phyloP scores from a whole-genome alignment of 1,284 basidiomycete genomes.

The Salmacisia buchloeana region DNA sequence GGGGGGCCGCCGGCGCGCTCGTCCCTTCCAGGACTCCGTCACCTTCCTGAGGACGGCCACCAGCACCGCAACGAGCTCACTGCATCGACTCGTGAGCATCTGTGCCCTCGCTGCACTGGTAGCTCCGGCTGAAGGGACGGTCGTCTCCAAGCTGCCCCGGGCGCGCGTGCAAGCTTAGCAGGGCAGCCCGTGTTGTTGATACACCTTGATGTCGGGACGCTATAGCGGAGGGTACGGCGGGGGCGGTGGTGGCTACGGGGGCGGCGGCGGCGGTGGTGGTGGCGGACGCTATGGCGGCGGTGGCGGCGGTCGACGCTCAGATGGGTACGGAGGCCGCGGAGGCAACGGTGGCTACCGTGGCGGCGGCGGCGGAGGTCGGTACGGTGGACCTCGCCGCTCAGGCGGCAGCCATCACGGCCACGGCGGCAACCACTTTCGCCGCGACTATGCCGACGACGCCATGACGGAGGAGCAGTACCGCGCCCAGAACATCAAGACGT shows the following conservation, averaged over 20 bases:
- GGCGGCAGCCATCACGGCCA: conserved; percentile 16
- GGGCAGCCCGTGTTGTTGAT: not conserved
- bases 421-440: not conserved
- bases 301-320: not conserved
- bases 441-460: not conserved
- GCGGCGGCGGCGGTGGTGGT: not conserved
- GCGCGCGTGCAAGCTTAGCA: not conserved
- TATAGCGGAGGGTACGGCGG: conserved; percentile 20
- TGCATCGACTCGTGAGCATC: too few relatives aligned
- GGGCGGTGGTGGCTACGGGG: not conserved
- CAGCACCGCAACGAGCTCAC: too few relatives aligned
- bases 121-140: too few relatives aligned
- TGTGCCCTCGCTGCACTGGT: too few relatives aligned
- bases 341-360: conserved; percentile 10
- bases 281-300: not conserved
- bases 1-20: too few relatives aligned
- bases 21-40: too few relatives aligned
- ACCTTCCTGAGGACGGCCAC: too few relatives aligned
- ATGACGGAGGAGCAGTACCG: conserved; percentile 7
- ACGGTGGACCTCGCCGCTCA: too few relatives aligned
- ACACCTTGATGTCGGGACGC: conserved; percentile 8
- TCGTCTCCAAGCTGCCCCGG: too few relatives aligned
- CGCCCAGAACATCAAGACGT: conserved; percentile 5
- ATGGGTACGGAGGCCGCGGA: not conserved
- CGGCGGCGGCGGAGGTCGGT: conserved; percentile 11